Evolutionary conservation across 1,284 basidiomycete genomes (phyloP).

Genomic region (Rhizoctonia solani): DNA sequence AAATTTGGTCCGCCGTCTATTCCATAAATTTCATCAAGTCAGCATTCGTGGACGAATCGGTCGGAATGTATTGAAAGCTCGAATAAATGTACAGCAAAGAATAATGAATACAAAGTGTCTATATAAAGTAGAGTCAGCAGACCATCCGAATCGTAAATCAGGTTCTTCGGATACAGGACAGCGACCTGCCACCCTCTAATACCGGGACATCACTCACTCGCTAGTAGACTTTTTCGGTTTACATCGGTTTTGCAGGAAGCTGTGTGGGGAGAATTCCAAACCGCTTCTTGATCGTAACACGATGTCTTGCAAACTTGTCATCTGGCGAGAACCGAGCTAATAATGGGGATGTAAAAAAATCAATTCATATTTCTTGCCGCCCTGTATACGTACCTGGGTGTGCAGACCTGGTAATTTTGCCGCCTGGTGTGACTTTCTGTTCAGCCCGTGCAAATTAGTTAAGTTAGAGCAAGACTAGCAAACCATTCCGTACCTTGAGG

Average conservation of each 20-base stretch:
- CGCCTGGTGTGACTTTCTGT: constrained; percentile 81
- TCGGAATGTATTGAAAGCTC: too few relatives aligned
- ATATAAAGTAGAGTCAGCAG: too few relatives aligned
- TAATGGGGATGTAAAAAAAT: constrained; percentile 9
- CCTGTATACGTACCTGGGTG: constrained; percentile 85
- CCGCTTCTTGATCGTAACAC: constrained; percentile 93
- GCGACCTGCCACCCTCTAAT: background rate
- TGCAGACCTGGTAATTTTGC: constrained; percentile 88
- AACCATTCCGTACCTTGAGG: constrained; percentile 67
- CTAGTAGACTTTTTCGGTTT: constrained; percentile 41
- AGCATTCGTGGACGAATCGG: too few relatives aligned
- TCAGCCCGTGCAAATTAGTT: background rate
- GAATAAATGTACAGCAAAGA: too few relatives aligned
- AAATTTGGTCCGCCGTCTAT: too few relatives aligned
- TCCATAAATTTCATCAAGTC: too few relatives aligned
- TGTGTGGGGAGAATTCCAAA: constrained; percentile 85
- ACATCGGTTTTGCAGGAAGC: constrained; percentile 86
- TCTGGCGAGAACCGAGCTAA: constrained; percentile 96
- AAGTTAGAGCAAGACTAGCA: constrained; percentile 32
- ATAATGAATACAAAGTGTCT: too few relatives aligned
- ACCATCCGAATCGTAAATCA: too few relatives aligned
- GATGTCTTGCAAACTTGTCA: constrained; percentile 96
- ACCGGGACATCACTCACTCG: background rate
- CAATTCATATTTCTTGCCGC: background rate
- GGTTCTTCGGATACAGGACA: too few relatives aligned